Evolutionary conservation across 1,284 basidiomycete genomes (phyloP).

Genomic region (Pholiota adiposa): DNA sequence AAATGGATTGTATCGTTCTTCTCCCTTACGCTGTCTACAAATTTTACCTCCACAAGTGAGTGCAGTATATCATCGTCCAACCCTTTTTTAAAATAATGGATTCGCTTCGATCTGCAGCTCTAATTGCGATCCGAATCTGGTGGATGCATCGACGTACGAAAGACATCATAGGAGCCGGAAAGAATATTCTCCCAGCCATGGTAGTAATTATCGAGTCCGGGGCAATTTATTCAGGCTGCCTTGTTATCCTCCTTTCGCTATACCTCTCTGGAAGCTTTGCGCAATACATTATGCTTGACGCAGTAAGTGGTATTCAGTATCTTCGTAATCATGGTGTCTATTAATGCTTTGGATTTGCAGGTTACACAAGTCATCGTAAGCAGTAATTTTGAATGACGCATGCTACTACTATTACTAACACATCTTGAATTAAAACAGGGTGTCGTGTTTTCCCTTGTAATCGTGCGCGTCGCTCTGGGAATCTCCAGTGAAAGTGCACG

Average conservation of each 20-base stretch:
- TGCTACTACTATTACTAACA: too few species aligned
- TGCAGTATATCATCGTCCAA: not conserved
- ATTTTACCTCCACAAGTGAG: slow-evolving; percentile 14
- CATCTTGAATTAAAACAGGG: not conserved
- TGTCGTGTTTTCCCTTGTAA: slow-evolving; percentile 14
- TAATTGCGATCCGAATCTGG: slow-evolving; percentile 16
- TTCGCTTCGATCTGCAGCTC: not conserved
- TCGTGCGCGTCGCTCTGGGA: slow-evolving; percentile 12
- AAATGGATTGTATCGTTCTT: slow-evolving; percentile 16
- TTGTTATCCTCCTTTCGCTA: slow-evolving; percentile 7
- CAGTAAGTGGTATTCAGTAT: slow-evolving; percentile 1
- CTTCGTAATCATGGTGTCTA: too few species aligned
- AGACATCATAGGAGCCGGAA: not conserved
- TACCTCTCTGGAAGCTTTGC: slow-evolving; percentile 11
- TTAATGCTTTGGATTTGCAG: not conserved
- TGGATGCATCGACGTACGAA: slow-evolving; percentile 3
- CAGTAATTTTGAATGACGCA: not conserved
- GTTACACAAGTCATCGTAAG: slow-evolving; percentile 13
- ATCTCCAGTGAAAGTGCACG: not conserved
- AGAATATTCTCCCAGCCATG: slow-evolving; percentile 9
- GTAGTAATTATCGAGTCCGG: slow-evolving; percentile 15
- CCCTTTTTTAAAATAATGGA: not conserved
- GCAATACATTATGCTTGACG: slow-evolving; percentile 12
- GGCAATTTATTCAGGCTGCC: slow-evolving; percentile 10
- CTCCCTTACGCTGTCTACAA: slow-evolving; percentile 14